Evolutionary conservation across 352 stramenopile species (phyloP), one percentile per base, ranked within the genome.

Genomic region (Phytophthora pisi): DNA sequence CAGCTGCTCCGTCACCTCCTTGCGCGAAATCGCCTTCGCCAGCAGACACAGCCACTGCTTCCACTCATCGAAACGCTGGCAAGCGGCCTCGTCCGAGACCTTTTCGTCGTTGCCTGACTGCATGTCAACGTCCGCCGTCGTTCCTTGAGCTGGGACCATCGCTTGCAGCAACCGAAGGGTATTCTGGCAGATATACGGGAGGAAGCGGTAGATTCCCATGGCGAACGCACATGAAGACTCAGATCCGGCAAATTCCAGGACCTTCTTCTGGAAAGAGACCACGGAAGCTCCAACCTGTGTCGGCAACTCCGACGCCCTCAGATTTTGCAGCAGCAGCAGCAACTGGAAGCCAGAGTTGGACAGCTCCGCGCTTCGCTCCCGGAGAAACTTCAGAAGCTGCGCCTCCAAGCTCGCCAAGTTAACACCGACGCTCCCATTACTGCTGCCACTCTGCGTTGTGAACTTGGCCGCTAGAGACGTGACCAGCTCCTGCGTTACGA

Each of bases 141-240:
- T 51, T 36, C 79, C 57, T 31, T 73, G 49, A 20, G 43, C 28
- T 57, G 54, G 55, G 1, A 34, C 31, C 18, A 66, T 58, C 1
- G 62, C 46, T 18, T 66, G 50, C 28, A 89, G 69, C 6, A 79
- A 42, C n/a, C 70, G 78, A n/a, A 93, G 70, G 4, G 71, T 66
- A 0, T 49, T 75, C 47, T 88, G 80, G 6, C 72, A 78, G 24
- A 91, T 88, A 62, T 75, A 93, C 5, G 81, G 78, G 6, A 91
- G 64, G n/a, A 76, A 88, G 6, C 70, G 79, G 31, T 84, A 76
- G 0, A 91, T 61, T 8, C 65, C 67, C n/a, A 70, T 60, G 16
- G 86, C 9, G 30, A 90, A 82, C 0, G 53, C 47, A 10, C 47
- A 68, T 0, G 64, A 66, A 5, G 61, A 34, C 6, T 84, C 72